Percentiles rank a stretch among this genome's conserved stretches.
Conservation (phyloP, 83 land plant genomes). For the Picea abies region DNA sequence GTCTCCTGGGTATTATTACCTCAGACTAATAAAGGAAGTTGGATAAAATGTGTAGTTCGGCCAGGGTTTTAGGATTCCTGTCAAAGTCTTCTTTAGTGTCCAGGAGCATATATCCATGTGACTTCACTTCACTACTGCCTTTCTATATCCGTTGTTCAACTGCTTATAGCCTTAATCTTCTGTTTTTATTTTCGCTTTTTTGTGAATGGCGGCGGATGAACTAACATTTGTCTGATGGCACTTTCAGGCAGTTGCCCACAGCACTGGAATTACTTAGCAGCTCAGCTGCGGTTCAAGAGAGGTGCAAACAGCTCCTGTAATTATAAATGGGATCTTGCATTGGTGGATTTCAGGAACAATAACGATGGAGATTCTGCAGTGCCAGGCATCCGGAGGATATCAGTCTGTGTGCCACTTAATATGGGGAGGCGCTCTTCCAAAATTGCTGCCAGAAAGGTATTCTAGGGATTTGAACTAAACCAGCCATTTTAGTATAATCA, state of each 20-base stretch:
- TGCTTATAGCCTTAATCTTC: neutral
- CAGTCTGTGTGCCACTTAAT: conserved; percentile 55
- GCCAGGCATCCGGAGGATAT: conserved; percentile 41
- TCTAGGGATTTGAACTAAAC: neutral
- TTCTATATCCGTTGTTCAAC: neutral
- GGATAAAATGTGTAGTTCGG: neutral
- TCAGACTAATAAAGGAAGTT: neutral
- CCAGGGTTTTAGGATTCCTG: conserved; percentile 1
- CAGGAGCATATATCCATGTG: neutral
- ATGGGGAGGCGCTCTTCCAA: conserved; percentile 92
- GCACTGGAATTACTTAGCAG: neutral
- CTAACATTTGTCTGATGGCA: neutral
- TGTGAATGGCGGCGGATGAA: neutral
- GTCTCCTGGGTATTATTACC: neutral
- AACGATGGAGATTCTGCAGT: neutral
- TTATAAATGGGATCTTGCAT: neutral
- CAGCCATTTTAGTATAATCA: neutral
- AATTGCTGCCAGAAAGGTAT: conserved; percentile 89
- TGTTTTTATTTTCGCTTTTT: neutral
- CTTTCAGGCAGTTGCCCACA: neutral
- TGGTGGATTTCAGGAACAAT: neutral
- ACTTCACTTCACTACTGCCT: neutral
- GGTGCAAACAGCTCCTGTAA: neutral
- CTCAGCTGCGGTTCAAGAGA: neutral
- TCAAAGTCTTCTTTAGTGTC: neutral